Evolutionary conservation across 1,284 basidiomycete genomes (phyloP).

Genomic region (Sanghuangporus weigelae): DNA sequence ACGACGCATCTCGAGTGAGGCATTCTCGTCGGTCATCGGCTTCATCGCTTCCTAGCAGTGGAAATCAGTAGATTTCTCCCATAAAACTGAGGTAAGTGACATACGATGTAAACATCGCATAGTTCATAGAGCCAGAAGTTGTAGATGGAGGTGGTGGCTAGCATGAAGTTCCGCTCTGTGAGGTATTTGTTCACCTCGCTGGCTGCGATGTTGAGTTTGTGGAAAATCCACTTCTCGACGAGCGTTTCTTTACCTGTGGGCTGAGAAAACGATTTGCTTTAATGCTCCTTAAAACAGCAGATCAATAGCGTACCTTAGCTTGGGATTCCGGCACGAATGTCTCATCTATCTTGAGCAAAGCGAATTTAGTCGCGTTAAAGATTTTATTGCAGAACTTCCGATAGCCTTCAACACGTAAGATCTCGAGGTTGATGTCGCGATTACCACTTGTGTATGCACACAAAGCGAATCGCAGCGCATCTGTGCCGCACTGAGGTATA

Average conservation of each 20-base stretch:
- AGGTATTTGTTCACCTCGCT: constrained; percentile 75
- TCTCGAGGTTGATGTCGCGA: constrained; percentile 94
- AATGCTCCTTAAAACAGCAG: background rate
- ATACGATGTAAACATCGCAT: constrained; percentile 96
- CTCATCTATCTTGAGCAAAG: constrained; percentile 89
- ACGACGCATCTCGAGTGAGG: constrained; percentile 53
- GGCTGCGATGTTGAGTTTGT: constrained; percentile 86
- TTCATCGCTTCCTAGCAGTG: constrained; percentile 99
- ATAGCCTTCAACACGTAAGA: constrained; percentile 96
- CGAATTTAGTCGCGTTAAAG: constrained; percentile 99
- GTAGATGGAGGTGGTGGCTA: constrained; percentile 80
- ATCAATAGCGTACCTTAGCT: constrained; percentile 48
- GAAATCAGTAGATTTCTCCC: no score
- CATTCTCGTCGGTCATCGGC: constrained; percentile 84
- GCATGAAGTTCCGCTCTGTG: constrained; percentile 87
- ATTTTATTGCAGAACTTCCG: constrained; percentile 99
- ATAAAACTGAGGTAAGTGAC: constrained; percentile 25
- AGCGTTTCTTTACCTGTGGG: constrained; percentile 87
- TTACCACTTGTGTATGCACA: constrained; percentile 92
- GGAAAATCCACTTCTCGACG: constrained; percentile 94
- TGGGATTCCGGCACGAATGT: constrained; percentile 71
- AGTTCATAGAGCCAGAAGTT: constrained; percentile 99
- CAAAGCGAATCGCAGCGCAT: constrained; percentile 92
- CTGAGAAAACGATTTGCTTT: constrained; percentile 32
- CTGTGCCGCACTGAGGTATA: constrained; percentile 97